Evolutionary conservation across 2,329 filamentous ascomycete genomes (phyloP).

Genomic region (Pezicula carpinea): DNA sequence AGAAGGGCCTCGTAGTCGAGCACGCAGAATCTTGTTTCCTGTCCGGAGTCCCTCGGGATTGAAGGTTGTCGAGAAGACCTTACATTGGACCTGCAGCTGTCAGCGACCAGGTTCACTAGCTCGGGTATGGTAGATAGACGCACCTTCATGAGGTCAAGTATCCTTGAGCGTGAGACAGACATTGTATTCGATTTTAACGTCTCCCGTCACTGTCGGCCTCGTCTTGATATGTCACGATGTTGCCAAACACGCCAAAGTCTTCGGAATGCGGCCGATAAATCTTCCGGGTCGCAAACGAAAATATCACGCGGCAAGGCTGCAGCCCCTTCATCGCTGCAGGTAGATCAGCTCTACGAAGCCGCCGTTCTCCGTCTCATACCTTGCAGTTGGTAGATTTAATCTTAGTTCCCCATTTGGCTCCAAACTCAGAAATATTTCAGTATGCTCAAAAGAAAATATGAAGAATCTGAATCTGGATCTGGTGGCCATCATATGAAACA

Average conservation of each 20-base stretch:
- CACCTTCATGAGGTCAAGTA: no score
- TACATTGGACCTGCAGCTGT: conserved; percentile 71
- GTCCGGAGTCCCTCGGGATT: conserved; percentile 79
- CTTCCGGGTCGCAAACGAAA: no score
- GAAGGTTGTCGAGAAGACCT: conserved; percentile 84
- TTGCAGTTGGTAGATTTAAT: no score
- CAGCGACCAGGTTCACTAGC: conserved; percentile 56
- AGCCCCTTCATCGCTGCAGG: no score
- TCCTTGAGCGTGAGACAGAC: conserved; percentile 56
- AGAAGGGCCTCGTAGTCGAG: conserved; percentile 78
- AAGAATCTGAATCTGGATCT: neutral
- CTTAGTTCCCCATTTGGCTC: no score
- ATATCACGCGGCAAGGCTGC: neutral
- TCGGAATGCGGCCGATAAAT: no score
- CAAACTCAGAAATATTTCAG: neutral
- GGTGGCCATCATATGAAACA: neutral
- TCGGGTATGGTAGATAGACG: no score
- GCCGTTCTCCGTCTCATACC: neutral
- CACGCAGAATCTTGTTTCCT: conserved; percentile 88
- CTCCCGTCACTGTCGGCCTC: conserved; percentile 1
- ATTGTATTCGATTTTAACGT: conserved; percentile 38
- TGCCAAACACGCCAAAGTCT: conserved; percentile 5
- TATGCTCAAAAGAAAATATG: conserved; percentile 4
- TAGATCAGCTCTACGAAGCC: no score
- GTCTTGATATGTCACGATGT: conserved; percentile 1